These are phyloP conservation scores for Colletotrichum camelliae DNA, from an alignment of 2,329 filamentous ascomycete species.

Conservation along the genomic window DNA sequence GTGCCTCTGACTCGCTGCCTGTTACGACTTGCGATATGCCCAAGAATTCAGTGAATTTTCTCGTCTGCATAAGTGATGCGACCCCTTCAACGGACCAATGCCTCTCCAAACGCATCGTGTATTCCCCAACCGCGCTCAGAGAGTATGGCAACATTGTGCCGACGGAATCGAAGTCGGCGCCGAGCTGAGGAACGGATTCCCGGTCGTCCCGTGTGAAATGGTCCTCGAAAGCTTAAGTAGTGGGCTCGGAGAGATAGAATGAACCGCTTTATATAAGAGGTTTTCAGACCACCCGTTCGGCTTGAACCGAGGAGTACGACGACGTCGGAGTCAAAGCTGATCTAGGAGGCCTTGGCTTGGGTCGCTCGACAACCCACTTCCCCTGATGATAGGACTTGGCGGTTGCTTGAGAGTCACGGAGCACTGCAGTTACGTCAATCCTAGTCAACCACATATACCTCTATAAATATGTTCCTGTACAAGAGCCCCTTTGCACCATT, in stretches of 20 bases:
- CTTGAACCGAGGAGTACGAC: neutral
- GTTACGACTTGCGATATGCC: neutral
- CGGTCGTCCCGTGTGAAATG: neutral
- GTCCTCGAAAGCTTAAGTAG: neutral
- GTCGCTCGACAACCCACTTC: neutral
- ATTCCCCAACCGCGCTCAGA: neutral
- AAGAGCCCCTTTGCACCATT: neutral
- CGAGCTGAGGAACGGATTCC: neutral
- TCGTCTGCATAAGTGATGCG: no score
- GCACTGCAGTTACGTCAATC: neutral
- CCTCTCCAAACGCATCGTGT: no score
- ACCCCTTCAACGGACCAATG: no score
- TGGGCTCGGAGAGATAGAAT: neutral
- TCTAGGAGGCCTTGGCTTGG: neutral
- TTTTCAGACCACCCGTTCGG: neutral
- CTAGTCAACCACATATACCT: neutral
- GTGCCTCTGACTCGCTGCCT: neutral
- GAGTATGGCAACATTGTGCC: accelerated
- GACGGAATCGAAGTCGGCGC: neutral
- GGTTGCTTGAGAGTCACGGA: neutral
- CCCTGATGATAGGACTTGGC: neutral
- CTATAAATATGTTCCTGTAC: neutral
- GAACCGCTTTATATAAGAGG: neutral
- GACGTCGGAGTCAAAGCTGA: accelerated
- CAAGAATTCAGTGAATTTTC: neutral